Evolutionary conservation across 805 yeast genomes (phyloP).

Genomic region (Sugiyamaella chiloensis): DNA sequence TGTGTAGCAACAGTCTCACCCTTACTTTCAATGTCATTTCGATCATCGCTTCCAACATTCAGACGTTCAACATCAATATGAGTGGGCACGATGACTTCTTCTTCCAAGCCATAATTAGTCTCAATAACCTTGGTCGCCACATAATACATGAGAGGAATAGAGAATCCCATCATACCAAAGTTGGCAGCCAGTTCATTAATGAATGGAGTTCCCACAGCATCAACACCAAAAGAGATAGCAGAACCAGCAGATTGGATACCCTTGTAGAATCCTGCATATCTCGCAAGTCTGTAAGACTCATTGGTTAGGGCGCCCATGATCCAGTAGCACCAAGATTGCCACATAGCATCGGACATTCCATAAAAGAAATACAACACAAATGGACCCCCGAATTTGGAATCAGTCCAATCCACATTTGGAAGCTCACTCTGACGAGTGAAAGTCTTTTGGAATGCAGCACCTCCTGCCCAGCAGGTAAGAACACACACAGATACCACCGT

Average conservation of each 20-base stretch:
- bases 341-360: constrained; percentile 46
- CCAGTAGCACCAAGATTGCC: constrained; percentile 47
- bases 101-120: constrained; percentile 21
- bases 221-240: constrained; percentile 44
- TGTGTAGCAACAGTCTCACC: neutral
- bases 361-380: constrained; percentile 49
- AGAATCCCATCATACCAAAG: constrained; percentile 16
- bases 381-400: constrained; percentile 45
- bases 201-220: constrained; percentile 18
- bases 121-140: constrained; percentile 16
- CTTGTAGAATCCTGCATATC: constrained; percentile 48
- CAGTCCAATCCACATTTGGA: constrained; percentile 40
- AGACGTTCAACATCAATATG: constrained; percentile 6
- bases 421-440: constrained; percentile 17
- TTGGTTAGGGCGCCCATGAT: constrained; percentile 45
- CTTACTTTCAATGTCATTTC: neutral
- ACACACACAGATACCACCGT: constrained; percentile 43
- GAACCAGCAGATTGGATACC: constrained; percentile 49
- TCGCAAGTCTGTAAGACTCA: constrained; percentile 45
- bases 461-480: constrained; percentile 43
- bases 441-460: constrained; percentile 23
- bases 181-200: constrained; percentile 21
- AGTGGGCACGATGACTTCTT: constrained; percentile 17
- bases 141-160: constrained; percentile 18
- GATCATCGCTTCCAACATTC: neutral